Conservation (phyloP, 495 filamentous ascomycete species). For the Podospora didyma region DNA sequence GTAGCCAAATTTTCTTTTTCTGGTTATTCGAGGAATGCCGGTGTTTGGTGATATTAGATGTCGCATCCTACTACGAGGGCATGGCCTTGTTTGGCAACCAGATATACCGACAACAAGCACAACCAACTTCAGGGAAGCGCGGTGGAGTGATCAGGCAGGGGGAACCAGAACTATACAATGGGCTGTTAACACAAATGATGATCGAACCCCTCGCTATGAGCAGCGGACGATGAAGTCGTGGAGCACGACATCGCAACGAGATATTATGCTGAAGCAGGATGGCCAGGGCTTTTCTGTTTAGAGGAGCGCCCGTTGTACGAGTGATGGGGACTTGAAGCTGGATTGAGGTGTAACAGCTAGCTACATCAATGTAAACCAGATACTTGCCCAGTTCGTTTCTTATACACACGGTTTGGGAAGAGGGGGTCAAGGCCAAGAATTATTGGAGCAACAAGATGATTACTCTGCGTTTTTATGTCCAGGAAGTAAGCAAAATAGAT, state of each 20-base stretch:
- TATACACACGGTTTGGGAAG: no score
- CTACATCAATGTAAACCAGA: constrained; percentile 6
- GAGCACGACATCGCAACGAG: not conserved
- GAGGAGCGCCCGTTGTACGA: constrained; percentile 2
- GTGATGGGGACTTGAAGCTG: constrained; percentile 1
- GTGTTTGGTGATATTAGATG: not conserved
- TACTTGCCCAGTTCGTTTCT: not conserved
- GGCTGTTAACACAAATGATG: not conserved
- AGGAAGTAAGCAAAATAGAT: no score
- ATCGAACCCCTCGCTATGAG: not conserved
- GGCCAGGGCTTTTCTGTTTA: no score
- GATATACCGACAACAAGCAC: not conserved
- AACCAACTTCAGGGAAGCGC: not conserved
- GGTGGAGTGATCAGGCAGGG: not conserved
- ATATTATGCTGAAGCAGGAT: no score
- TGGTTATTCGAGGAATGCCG: not conserved
- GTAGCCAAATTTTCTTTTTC: not conserved
- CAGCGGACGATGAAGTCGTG: not conserved
- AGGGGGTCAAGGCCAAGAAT: no score
- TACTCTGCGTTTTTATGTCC: no score
- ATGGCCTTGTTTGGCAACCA: not conserved
- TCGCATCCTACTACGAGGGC: not conserved
- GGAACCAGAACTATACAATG: not conserved
- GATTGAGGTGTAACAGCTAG: constrained; percentile 12
- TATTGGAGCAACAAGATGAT: no score